phyloP scores from a whole-genome alignment of 2,329 filamentous ascomycete species.

The Cladophialophora exuberans region DNA sequence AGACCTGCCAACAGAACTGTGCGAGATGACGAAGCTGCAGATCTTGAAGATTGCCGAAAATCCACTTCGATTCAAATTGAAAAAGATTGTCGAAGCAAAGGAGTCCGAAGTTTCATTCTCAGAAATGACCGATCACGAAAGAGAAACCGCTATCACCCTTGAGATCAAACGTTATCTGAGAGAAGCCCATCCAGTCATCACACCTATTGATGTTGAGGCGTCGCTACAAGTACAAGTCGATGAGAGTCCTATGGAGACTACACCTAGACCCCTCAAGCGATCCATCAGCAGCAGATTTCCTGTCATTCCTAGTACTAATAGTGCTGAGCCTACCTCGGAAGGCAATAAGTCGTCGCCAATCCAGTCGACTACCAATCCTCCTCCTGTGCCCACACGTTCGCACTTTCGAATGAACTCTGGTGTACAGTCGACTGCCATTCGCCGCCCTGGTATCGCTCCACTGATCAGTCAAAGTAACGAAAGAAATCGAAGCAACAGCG shows the following conservation, averaged over 20 bases:
- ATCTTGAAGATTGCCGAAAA: constrained; percentile 91
- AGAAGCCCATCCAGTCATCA: constrained; percentile 46
- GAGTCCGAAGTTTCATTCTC: constrained; percentile 65
- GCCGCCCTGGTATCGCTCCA: constrained; percentile 75
- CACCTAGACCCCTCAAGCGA: constrained; percentile 67
- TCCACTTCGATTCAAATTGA: constrained; percentile 77
- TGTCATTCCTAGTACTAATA: constrained; percentile 68
- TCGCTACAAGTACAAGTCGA: constrained; percentile 55
- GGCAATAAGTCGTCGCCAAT: constrained; percentile 29
- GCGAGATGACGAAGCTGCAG: constrained; percentile 86
- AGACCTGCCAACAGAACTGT: constrained; percentile 79
- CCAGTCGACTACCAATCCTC: constrained; percentile 54
- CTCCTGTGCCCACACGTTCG: constrained; percentile 78
- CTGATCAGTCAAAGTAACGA: constrained; percentile 58
- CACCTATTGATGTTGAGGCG: constrained; percentile 48
- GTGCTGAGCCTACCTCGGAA: constrained; percentile 41
- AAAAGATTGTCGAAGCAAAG: constrained; percentile 67
- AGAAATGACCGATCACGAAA: constrained; percentile 61
- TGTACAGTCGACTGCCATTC: constrained; percentile 51
- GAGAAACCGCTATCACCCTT: constrained; percentile 62
- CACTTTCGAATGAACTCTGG: constrained; percentile 67
- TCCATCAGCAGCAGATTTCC: constrained; percentile 61
- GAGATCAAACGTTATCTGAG: constrained; percentile 63
- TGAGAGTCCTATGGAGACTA: constrained; percentile 73
- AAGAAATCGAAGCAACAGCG: constrained; percentile 64